Evolutionary conservation across 768 basidiomycete species (phyloP), one percentile per base, ranked within the genome.

Genomic region (Podaxis sp.): DNA sequence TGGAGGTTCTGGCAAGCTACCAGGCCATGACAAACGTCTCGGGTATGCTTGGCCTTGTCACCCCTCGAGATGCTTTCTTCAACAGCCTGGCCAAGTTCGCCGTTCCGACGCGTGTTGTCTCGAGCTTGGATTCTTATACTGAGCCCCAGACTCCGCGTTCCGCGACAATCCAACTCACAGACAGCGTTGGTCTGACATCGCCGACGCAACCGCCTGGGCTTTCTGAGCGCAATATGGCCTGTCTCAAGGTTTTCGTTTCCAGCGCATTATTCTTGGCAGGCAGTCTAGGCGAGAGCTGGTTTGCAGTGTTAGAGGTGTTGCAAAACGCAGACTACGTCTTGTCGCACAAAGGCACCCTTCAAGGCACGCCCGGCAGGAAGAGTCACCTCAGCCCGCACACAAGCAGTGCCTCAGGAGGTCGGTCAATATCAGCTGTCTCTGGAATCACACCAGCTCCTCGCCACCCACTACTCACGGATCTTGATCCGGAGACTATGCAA

Each of bases 241-340:
- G 96, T 72, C 75, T 98, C 57, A 93, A 93, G 66, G 89, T 92
- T 1, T 78, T 95, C 60, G 80, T 97, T 7, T 81, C 85, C 0
- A 88, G 89, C 64, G 87, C 91, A 0, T 76, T 93, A 28, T 91
- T 91, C 72, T 81, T 98, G 8, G 91, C 93, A 0, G 92, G 91
- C 0, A 90, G 88, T 61, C 82, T 97, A 5, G 94, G 89, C n/a
- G 84, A 88, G 62, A 93, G 90, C 64, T 99, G 96, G 96, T 96
- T 93, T 72, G 83, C 89, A 50, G 84, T 98, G 8, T 79, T 99
- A 57, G 96, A 98, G 70, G 87, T 90, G 1, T 76, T 99, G 24
- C 96, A 98, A 76, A 98, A 95, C 66, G 96, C 96, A 6, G 95
- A 96, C 68, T 95, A 95, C 68, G 91, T 99, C 20, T 78, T 99